Conservation (phyloP, 768 basidiomycete genomes). For the Dictyophora rubrovolvata region DNA sequence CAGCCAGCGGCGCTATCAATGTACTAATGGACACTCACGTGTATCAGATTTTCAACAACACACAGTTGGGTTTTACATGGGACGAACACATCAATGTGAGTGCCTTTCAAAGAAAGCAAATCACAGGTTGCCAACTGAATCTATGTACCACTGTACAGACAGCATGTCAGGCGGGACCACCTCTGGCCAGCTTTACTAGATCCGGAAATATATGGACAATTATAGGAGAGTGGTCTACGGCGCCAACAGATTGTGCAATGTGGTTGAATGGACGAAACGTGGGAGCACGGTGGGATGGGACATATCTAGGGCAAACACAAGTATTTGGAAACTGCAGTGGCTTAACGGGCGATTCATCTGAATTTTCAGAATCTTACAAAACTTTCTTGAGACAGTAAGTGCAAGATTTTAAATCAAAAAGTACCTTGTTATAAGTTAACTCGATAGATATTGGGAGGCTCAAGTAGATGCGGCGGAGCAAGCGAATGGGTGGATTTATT, state of each 20-base stretch:
- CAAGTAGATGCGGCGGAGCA: constrained; percentile 68
- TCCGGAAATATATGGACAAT: constrained; percentile 58
- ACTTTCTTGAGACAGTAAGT: constrained; percentile 50
- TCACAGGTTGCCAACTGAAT: neutral
- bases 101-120: neutral
- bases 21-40: constrained; percentile 67
- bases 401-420: neutral
- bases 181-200: constrained; percentile 35
- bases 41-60: constrained; percentile 62
- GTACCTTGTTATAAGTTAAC: neutral
- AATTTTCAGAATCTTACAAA: constrained; percentile 55
- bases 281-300: constrained; percentile 63
- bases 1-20: constrained; percentile 36
- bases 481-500: constrained; percentile 63
- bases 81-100: constrained; percentile 48
- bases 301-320: constrained; percentile 28
- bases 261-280: constrained; percentile 74
- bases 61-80: constrained; percentile 41
- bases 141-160: constrained; percentile 25
- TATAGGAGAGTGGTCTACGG: constrained; percentile 72
- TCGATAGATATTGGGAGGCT: constrained; percentile 39
- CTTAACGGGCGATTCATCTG: constrained; percentile 47
- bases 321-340: constrained; percentile 53
- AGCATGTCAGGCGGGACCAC: constrained; percentile 42
- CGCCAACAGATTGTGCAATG: constrained; percentile 61